These are phyloP conservation scores for Phialophora macrospora DNA, from an alignment of 2,329 filamentous ascomycete species.

Conservation along the genomic window DNA sequence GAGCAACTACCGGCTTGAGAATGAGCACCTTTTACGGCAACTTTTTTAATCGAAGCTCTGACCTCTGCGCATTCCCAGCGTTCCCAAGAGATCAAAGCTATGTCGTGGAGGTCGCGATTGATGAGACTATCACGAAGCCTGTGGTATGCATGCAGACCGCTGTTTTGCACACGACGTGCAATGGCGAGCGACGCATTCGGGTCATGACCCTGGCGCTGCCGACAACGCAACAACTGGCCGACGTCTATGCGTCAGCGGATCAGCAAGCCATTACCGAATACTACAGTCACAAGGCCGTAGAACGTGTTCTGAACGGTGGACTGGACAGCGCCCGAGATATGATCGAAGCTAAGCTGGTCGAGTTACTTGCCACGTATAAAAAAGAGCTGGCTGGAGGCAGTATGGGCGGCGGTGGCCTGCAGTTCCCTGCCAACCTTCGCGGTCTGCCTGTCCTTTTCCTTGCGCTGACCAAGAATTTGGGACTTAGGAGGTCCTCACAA, in stretches of 20 bases:
- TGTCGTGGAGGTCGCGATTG: constrained; percentile 96
- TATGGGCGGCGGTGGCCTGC: constrained; percentile 87
- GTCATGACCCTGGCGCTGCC: constrained; percentile 92
- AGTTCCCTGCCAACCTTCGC: constrained; percentile 90
- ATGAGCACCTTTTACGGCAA: constrained; percentile 99
- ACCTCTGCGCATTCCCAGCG: constrained; percentile 95
- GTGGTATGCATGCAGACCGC: constrained; percentile 92
- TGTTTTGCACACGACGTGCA: constrained; percentile 95
- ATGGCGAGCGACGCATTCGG: constrained; percentile 91
- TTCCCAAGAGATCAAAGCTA: constrained; percentile 98
- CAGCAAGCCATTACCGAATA: constrained; percentile 91
- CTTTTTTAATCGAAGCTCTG: constrained; percentile 98
- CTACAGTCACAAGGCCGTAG: constrained; percentile 97
- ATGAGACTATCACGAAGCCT: constrained; percentile 89
- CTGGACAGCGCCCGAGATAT: constrained; percentile 90
- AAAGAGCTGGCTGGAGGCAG: constrained; percentile 96
- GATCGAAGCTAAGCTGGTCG: constrained; percentile 86
- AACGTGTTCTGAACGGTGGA: constrained; percentile 81
- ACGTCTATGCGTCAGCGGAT: constrained; percentile 92
- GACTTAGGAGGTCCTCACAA: constrained; percentile 87
- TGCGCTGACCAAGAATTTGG: constrained; percentile 94
- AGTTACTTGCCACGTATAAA: constrained; percentile 92
- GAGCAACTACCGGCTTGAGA: constrained; percentile 88
- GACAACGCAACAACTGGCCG: constrained; percentile 86
- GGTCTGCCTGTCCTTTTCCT: constrained; percentile 89